Evolutionary conservation across 2,329 filamentous ascomycete genomes (phyloP), one percentile per base, ranked within the genome.

Genomic region (Colletotrichum trifolii): DNA sequence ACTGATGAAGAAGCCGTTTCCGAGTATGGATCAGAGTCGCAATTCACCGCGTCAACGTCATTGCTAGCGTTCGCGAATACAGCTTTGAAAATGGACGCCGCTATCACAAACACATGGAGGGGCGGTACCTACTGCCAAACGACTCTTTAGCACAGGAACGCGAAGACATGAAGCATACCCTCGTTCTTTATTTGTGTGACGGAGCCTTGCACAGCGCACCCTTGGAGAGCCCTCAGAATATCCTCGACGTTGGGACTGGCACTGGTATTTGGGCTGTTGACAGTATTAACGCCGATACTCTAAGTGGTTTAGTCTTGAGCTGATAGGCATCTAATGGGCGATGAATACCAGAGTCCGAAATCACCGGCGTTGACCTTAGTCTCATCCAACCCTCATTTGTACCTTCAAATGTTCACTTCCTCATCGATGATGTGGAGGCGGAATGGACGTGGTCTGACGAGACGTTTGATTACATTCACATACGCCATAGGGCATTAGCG

Each of bases 231-330:
- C 80, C 82, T 0, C 81, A 84, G 60, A 77, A 82, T 65, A 77
- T 86, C 11, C 73, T 88, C 10, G 85, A 88, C 68, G 80, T 87
- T 49, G 85, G 85, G 11, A 87, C 85, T 0, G 85, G 85, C 5
- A 87, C 85, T 0, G 85, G 85, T 2, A 85, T 86, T 8, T 87
- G 85, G 85, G 83, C 84, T 8, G 86, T 87, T 54, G 85, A 87
- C 66, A 83, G 78, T 79, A 70, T 68, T 75, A 67, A 25, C 9
- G 15, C 25, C 9, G 2, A 13, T 33, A 25, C 35, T 36, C 2
- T 6, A 10, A 25, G 17, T 15, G 4, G 8, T 6, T 40, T 9
- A 17, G 17, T 15, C 17, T 15, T 11, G 4, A 68, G 45, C 17
- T 39, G 8, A 39, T 54, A 4, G 42, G 25, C 25, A 15, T 12